phyloP scores from a whole-genome alignment of 768 basidiomycete genomes.

The Stropharia rugosoannulata region DNA sequence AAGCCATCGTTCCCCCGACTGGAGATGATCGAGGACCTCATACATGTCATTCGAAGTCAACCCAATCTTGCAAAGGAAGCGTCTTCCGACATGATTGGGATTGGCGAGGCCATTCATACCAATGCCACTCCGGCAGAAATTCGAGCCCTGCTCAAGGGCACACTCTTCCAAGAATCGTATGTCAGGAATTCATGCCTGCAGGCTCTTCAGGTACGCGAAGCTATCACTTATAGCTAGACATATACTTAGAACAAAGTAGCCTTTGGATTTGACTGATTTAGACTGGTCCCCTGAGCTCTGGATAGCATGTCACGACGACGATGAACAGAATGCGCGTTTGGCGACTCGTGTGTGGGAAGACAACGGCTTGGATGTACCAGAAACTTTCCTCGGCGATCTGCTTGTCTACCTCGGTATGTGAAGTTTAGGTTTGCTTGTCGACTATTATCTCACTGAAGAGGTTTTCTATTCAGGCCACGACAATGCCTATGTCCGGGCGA shows the following conservation, averaged over 20 bases:
- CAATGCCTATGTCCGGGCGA: conserved; percentile 75
- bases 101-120: conserved; percentile 76
- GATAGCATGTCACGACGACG: conserved; percentile 83
- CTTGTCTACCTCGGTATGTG: conserved; percentile 64
- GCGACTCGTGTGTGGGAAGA: conserved; percentile 91
- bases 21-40: conserved; percentile 62
- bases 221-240: not conserved
- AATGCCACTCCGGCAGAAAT: conserved; percentile 66
- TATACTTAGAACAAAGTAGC: conserved; percentile 40
- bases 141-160: conserved; percentile 65
- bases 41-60: conserved; percentile 74
- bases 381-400: conserved; percentile 57
- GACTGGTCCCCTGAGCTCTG: conserved; percentile 92
- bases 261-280: conserved; percentile 90
- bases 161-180: conserved; percentile 82
- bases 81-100: conserved; percentile 73
- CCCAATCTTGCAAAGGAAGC: conserved; percentile 83
- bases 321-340: conserved; percentile 83
- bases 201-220: conserved; percentile 67
- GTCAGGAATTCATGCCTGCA: conserved; percentile 90
- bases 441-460: not conserved
- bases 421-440: not conserved
- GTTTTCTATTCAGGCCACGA: conserved; percentile 57
- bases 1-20: conserved; percentile 73
- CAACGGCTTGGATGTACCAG: conserved; percentile 87